phyloP scores from a whole-genome alignment of 805 yeast genomes.

The Saccharomycopsis babjevae region DNA sequence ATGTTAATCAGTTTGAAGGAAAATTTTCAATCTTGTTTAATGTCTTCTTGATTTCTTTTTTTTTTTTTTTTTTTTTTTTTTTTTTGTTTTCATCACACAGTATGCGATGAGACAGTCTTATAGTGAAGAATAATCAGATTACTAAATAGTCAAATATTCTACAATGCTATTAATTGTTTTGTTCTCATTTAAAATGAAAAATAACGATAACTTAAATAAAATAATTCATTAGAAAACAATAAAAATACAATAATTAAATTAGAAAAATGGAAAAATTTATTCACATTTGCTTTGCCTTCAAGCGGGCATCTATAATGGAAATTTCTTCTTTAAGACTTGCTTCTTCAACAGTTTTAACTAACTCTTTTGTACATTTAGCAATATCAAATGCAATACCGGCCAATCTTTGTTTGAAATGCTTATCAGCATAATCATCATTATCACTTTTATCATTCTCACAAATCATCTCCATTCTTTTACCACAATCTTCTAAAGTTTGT shows the following conservation, averaged over 20 bases:
- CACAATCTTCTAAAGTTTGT: conserved; percentile 75
- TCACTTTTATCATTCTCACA: conserved; percentile 35
- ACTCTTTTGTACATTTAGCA: conserved; percentile 91
- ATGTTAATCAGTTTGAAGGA: not conserved
- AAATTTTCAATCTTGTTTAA: not conserved
- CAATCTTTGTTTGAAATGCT: conserved; percentile 81
- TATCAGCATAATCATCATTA: conserved; percentile 68
- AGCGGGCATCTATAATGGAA: conserved; percentile 63
- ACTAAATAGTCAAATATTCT: not conserved
- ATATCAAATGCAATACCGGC: conserved; percentile 96
- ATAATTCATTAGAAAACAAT: not conserved
- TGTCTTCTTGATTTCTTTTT: not conserved
- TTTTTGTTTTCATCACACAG: not conserved
- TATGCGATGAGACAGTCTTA: not conserved
- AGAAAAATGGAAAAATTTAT: not conserved
- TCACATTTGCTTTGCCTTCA: conserved; percentile 21
- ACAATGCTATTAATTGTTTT: not conserved
- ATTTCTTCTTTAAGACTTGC: conserved; percentile 83
- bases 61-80: not conserved
- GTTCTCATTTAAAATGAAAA: not conserved
- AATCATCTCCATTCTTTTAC: conserved; percentile 67
- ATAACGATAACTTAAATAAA: not conserved
- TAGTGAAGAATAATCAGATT: not conserved
- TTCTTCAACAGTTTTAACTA: conserved; percentile 93
- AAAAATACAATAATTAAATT: not conserved